phyloP scores from a whole-genome alignment of 2,329 filamentous ascomycete genomes.

The Lecanicillium sp. region DNA sequence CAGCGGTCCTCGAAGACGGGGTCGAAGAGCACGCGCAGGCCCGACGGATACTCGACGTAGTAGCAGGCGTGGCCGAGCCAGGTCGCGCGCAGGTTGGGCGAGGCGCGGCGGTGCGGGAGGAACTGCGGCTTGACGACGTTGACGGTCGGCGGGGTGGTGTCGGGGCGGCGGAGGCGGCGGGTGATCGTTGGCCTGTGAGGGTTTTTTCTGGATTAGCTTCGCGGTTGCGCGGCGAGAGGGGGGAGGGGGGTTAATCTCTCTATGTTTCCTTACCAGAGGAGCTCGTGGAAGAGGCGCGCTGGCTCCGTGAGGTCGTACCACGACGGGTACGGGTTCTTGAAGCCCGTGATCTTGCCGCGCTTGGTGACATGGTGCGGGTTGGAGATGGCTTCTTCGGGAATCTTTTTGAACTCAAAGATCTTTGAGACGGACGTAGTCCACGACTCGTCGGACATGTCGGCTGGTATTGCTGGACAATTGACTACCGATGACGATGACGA shows the following conservation, averaged over 20 bases:
- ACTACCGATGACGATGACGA: neutral
- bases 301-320: constrained; percentile 23
- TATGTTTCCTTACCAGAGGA: constrained; percentile 1
- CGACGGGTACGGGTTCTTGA: constrained; percentile 48
- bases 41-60: constrained; percentile 81
- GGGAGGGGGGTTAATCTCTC: neutral
- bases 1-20: constrained; percentile 89
- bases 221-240: constrained; percentile 10
- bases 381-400: constrained; percentile 36
- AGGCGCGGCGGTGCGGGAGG: constrained; percentile 52
- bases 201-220: neutral
- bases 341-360: constrained; percentile 34
- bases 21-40: constrained; percentile 85
- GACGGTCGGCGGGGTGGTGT: constrained; percentile 61
- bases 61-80: constrained; percentile 96
- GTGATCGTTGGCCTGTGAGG: constrained; percentile 30
- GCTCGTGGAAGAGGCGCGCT: constrained; percentile 2
- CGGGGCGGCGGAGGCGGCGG: constrained; percentile 42
- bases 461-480: neutral
- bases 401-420: constrained; percentile 16
- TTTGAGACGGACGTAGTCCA: constrained; percentile 10
- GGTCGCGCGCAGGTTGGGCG: constrained; percentile 65
- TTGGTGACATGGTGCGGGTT: constrained; percentile 44
- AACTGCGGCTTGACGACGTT: constrained; percentile 62
- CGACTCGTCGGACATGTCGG: constrained; percentile 3